Evolutionary conservation across 1,139 yeast species (phyloP), one percentile per base, ranked within the genome.

Genomic region (Pichia sp.): DNA sequence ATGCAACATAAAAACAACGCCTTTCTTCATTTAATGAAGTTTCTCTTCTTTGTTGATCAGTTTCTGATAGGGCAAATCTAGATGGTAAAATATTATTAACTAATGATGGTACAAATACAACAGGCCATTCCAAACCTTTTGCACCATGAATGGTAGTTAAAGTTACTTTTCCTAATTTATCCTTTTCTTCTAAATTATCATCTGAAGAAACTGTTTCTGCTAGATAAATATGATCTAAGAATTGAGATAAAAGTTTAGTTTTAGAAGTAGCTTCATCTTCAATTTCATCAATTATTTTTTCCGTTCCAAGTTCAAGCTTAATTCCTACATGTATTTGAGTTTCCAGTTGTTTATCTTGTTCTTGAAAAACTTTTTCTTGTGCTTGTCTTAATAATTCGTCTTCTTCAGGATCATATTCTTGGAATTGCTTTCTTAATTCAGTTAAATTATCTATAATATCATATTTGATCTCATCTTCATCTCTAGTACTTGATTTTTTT

Each of bases 101-200:
- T 22, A 83, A 63, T 0, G 83, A 80, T 1, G 94, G 89, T 11
- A 87, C 73, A 56, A 87, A 85, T 0, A 91, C 96, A 6, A 84
- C 75, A 0, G 95, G 91, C 97, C 97, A 91, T 60, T 91, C 97
- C 5, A 88, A 66, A 1, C 97, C 97, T 57, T 91, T 91, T 2
- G 97, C 78, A 0, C 89, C 87, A 60, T 91, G 98, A 13, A 91
- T 82, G 0, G 97, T 91, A 2, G 61, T 72, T 38, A 38, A 73
- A 1, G 56, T 57, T 0, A 75, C 70, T 42, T 59, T 52, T 2
- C 57, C 52, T 4, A 24, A 25, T 10, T 21, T 31, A 11, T 47
- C 35, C 2, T 42, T 41, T 9, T 37, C 36, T 9, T 33, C 23
- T n/a, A 16, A 16, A 4, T 29, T 14, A 2, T 33, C 33, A 8